These are phyloP conservation scores for Hsuehochloa calcarea DNA, from an alignment of 176 grass and related monocot species.

Conservation along the genomic window DNA sequence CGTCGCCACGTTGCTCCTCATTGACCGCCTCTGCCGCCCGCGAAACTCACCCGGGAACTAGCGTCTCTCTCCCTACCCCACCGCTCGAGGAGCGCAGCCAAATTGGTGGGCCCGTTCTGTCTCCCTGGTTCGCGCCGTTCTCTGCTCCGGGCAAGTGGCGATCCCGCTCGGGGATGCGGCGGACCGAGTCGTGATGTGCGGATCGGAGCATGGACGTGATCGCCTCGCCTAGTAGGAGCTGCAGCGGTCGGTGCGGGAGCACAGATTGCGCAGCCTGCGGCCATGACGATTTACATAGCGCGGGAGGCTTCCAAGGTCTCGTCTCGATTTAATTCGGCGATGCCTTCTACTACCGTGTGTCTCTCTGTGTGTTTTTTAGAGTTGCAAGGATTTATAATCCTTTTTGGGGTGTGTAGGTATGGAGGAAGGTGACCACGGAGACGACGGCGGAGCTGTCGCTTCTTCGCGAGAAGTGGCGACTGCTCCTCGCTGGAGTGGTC, in stretches of 20 bases:
- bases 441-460: slow-evolving; percentile 62
- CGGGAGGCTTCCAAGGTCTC: slow-evolving; percentile 88
- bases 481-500: slow-evolving; percentile 70
- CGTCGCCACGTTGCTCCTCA: not conserved
- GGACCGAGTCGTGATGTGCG: slow-evolving; percentile 47
- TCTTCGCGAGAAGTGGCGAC: slow-evolving; percentile 82
- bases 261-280: slow-evolving; percentile 1
- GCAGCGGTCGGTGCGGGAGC: slow-evolving; percentile 10
- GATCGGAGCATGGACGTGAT: slow-evolving; percentile 72
- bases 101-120: slow-evolving; percentile 2
- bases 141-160: not conserved
- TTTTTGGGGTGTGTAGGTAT: slow-evolving; percentile 51
- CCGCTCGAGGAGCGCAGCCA: not conserved
- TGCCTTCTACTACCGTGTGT: not conserved
- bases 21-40: not conserved
- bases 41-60: not conserved
- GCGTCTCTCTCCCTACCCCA: not conserved
- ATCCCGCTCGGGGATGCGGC: slow-evolving; percentile 29
- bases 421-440: slow-evolving; percentile 73
- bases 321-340: not conserved
- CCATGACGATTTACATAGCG: slow-evolving; percentile 85
- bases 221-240: slow-evolving; percentile 38
- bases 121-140: not conserved
- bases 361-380: not conserved
- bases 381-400: not conserved